A percentile compares a stretch with the other conserved stretches of the same genome.
Conservation (phyloP, 2,329 filamentous ascomycete genomes). For the Penicillium polonicum region DNA sequence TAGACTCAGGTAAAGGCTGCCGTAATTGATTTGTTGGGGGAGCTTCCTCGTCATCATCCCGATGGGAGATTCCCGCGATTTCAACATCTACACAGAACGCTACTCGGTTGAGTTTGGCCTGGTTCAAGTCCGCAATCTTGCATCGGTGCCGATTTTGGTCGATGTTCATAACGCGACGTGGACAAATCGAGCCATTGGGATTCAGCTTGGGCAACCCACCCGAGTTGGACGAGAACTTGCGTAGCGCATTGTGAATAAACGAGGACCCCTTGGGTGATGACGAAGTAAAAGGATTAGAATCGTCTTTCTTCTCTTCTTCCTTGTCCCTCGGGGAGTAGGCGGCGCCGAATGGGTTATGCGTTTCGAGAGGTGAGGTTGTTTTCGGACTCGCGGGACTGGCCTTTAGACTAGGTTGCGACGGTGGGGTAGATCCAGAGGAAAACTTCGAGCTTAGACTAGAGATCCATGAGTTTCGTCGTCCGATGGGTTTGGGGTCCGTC, state of each 20-base stretch:
- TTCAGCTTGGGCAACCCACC: slow-evolving; percentile 53
- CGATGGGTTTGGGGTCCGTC: slow-evolving; percentile 32
- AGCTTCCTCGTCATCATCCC: slow-evolving; percentile 60
- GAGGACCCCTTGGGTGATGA: slow-evolving; percentile 71
- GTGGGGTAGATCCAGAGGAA: slow-evolving; percentile 56
- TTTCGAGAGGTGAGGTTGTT: slow-evolving; percentile 38
- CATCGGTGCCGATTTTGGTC: slow-evolving; percentile 78
- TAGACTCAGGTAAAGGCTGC: slow-evolving; percentile 27
- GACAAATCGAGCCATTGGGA: slow-evolving; percentile 68
- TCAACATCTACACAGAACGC: slow-evolving; percentile 97
- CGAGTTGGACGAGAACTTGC: slow-evolving; percentile 67
- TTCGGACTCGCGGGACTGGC: slow-evolving; percentile 31
- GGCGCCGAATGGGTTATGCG: slow-evolving; percentile 47
- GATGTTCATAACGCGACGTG: slow-evolving; percentile 79
- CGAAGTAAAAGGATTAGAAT: slow-evolving; percentile 47
- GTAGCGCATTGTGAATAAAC: slow-evolving; percentile 76
- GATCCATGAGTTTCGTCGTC: slow-evolving; percentile 80
- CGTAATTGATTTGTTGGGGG: slow-evolving; percentile 33
- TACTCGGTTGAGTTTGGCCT: slow-evolving; percentile 78
- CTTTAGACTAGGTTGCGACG: slow-evolving; percentile 37
- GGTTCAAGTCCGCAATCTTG: slow-evolving; percentile 73
- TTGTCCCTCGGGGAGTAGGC: slow-evolving; percentile 43
- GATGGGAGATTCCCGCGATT: slow-evolving; percentile 83
- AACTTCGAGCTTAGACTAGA: slow-evolving; percentile 92
- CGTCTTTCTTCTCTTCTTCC: slow-evolving; percentile 44